A percentile compares a stretch with the other conserved stretches of the same genome.
phyloP scores from a whole-genome alignment of 75 land plant species.

The Isoetes taiwanensis region DNA sequence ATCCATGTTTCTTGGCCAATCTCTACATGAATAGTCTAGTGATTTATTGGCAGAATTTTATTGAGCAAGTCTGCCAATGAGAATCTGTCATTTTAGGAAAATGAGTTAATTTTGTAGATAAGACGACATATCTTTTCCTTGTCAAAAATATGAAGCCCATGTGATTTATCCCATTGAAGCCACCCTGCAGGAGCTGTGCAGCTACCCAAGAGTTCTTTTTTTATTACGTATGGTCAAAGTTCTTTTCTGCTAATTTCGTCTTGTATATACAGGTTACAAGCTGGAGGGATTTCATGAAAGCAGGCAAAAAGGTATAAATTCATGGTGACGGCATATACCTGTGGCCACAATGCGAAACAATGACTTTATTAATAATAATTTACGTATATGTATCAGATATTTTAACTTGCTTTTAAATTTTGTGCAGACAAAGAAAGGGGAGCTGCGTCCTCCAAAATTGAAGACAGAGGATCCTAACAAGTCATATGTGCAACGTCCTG shows the following conservation, averaged over 20 bases:
- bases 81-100: background rate
- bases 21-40: no score
- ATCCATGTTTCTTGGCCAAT: no score
- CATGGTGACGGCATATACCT: background rate
- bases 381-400: background rate
- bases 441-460: slow-evolving; percentile 87
- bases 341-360: background rate
- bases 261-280: slow-evolving; percentile 63
- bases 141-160: background rate
- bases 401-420: background rate
- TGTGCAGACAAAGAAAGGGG: slow-evolving; percentile 75
- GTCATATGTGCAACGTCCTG: slow-evolving; percentile 97
- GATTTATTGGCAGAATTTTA: no score
- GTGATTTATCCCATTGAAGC: background rate
- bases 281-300: slow-evolving; percentile 97
- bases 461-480: slow-evolving; percentile 99
- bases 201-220: background rate
- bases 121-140: background rate
- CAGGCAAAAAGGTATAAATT: slow-evolving; percentile 69
- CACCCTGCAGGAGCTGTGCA: background rate
- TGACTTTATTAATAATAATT: slow-evolving; percentile 5
- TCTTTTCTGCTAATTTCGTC: background rate
- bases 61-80: no score
- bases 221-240: background rate
- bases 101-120: background rate